phyloP scores from a whole-genome alignment of 805 yeast genomes.

The Starmerella sp. region DNA sequence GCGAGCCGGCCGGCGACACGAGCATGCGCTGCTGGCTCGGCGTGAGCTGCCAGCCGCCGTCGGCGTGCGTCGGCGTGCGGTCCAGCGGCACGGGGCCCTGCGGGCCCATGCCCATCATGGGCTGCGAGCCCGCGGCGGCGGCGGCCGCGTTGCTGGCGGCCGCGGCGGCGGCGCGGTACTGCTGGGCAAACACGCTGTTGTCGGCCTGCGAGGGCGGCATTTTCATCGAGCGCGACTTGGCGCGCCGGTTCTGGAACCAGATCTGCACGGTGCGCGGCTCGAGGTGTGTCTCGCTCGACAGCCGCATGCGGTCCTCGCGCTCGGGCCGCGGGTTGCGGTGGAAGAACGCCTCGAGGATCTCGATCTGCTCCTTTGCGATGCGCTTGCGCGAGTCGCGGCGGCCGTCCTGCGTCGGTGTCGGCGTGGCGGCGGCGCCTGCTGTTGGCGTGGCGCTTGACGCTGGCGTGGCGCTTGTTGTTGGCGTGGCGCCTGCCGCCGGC shows the following conservation, averaged over 20 bases:
- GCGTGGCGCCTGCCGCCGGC: too few species aligned
- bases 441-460: too few species aligned
- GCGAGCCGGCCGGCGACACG: not conserved
- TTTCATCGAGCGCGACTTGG: conserved; percentile 25
- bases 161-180: conserved; percentile 16
- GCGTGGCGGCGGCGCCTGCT: not conserved
- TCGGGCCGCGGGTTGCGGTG: conserved; percentile 65
- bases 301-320: conserved; percentile 54
- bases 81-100: not conserved
- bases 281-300: conserved; percentile 63
- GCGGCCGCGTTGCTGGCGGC: conserved; percentile 14
- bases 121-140: not conserved
- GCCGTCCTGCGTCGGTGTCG: conserved; percentile 6
- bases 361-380: conserved; percentile 30
- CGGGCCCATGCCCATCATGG: not conserved
- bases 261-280: conserved; percentile 78
- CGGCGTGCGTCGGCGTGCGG: not conserved
- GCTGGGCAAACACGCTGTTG: conserved; percentile 5
- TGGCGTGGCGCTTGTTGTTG: too few species aligned
- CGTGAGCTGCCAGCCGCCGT: not conserved
- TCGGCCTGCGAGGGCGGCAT: conserved; percentile 16
- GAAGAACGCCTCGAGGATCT: conserved; percentile 57
- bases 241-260: conserved; percentile 86
- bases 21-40: not conserved
- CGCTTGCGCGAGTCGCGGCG: conserved; percentile 21